Base-by-base conservation (phyloP, 1,139 yeast genomes). In the Pneumocystis murina region DNA sequence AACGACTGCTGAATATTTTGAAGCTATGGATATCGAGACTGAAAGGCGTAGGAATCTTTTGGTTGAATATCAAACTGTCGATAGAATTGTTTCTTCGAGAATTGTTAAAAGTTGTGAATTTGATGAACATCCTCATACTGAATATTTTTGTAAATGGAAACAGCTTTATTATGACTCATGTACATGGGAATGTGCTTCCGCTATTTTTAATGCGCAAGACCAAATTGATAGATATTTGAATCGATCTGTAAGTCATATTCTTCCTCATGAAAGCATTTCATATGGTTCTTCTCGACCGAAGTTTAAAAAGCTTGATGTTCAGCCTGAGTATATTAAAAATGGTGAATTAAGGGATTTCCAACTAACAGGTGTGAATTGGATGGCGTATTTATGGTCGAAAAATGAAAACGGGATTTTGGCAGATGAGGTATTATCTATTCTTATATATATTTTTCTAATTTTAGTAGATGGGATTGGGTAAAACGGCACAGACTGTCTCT, bases 361-460 rank as follows among this genome's bases (percentile, higher is more conserved):
- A 76, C 80, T 94, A 72, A 92, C 98, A 0, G 99, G 99, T 67
- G 80, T 94, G 68, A 94, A 94, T 75, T 94, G 98, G 99, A 94
- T 94, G 98, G 98, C 98, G 0, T 94, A 90, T 73, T 78, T 94
- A 68, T 94, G 98, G 98, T 88, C 96, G 2, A 82, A 97, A 72
- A 89, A 92, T 74, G 97, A 92, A 75, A 94, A 92, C 74, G 99
- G 99, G 64, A 94, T 94, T 64, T 78, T 94, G 61, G 98, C 99
- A 5, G 99, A 94, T 77, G 99, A 94, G 62, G 66, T 61, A 64
- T 59, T 60, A 20, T 1, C 30, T 39, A 74, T 38, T 17, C 20
- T 3, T 10, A 24, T 16, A 20, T 58, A 38, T 33, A 20, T n/a
- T 14, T n/a, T n/a, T 10, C 36, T 36, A 10, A 48, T 48, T 48